phyloP scores from a whole-genome alignment of 768 basidiomycete species.

The Tubosaeta sp. region DNA sequence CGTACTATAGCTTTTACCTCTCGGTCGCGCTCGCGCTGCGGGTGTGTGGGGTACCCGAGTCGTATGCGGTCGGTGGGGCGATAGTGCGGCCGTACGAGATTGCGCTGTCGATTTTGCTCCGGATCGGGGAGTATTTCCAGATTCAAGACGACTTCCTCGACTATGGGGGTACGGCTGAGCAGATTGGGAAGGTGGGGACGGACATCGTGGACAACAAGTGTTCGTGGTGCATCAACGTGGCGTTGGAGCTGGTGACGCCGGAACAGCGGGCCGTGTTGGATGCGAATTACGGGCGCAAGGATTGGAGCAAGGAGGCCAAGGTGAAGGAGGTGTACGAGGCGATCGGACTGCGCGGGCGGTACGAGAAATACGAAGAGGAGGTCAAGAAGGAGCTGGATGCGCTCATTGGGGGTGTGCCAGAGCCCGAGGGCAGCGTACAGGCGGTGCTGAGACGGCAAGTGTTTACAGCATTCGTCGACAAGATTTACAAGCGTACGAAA shows the following conservation, averaged over 20 bases:
- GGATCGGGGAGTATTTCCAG: slow-evolving; percentile 98
- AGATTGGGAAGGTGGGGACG: slow-evolving; percentile 95
- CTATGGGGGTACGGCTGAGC: slow-evolving; percentile 83
- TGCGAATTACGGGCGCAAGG: slow-evolving; percentile 62
- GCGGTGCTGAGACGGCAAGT: slow-evolving; percentile 57
- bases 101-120: slow-evolving; percentile 79
- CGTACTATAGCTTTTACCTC: slow-evolving; percentile 98
- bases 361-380: slow-evolving; percentile 74
- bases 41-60: slow-evolving; percentile 59
- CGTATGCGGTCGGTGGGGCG: slow-evolving; percentile 39
- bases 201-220: slow-evolving; percentile 99
- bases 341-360: slow-evolving; percentile 59
- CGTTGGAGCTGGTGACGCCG: slow-evolving; percentile 53
- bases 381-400: slow-evolving; percentile 61
- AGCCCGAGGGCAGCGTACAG: slow-evolving; percentile 39
- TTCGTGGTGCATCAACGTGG: slow-evolving; percentile 92
- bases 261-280: slow-evolving; percentile 60
- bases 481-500: slow-evolving; percentile 72
- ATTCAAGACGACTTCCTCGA: slow-evolving; percentile 98
- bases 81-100: slow-evolving; percentile 60
- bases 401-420: slow-evolving; percentile 72
- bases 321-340: slow-evolving; percentile 73
- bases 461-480: slow-evolving; percentile 81
- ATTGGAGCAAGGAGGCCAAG: slow-evolving; percentile 43
- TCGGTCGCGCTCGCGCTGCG: slow-evolving; percentile 94